A percentile compares a stretch with the other conserved stretches of the same genome.
These are phyloP conservation scores for Trichoderma atroviride DNA, from an alignment of 2,329 filamentous ascomycete species.

Conservation along the genomic window DNA sequence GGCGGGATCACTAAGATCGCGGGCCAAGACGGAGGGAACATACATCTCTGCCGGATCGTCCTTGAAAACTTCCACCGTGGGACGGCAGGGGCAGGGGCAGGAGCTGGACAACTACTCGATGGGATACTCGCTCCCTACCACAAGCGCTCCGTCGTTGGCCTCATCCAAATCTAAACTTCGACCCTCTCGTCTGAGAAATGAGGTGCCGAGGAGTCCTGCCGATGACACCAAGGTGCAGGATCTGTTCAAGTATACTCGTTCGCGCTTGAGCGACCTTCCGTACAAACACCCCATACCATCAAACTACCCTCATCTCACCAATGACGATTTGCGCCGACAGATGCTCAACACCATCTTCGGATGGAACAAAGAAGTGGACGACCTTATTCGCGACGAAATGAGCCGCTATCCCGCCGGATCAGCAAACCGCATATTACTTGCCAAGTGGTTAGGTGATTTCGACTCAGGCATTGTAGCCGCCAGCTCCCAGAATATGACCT, in stretches of 20 bases:
- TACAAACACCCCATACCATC: constrained; percentile 69
- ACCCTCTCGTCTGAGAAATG: constrained; percentile 76
- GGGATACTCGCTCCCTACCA: constrained; percentile 44
- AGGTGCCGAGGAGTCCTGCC: constrained; percentile 76
- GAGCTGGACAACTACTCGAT: constrained; percentile 59
- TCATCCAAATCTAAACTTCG: constrained; percentile 51
- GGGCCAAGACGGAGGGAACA: constrained; percentile 63
- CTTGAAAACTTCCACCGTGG: constrained; percentile 40
- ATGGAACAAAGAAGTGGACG: constrained; percentile 83
- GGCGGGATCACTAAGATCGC: constrained; percentile 55
- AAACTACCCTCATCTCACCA: constrained; percentile 64
- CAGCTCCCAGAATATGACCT: constrained; percentile 83
- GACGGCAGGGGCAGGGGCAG: constrained; percentile 36
- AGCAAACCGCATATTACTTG: constrained; percentile 76
- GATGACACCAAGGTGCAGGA: constrained; percentile 72
- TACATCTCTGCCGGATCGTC: constrained; percentile 68
- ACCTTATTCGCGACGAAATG: constrained; percentile 83
- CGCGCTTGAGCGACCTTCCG: constrained; percentile 78
- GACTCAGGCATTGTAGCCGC: constrained; percentile 79
- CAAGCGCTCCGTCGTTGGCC: constrained; percentile 48
- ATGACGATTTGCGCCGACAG: constrained; percentile 80
- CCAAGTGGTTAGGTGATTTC: constrained; percentile 90
- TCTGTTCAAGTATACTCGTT: constrained; percentile 83
- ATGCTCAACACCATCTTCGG: constrained; percentile 96
- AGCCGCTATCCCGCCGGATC: constrained; percentile 72